A percentile compares a stretch with the other conserved stretches of the same genome.
Evolutionary conservation across 1,139 yeast genomes (phyloP).

Genomic region (Yamadazyma diospyri): DNA sequence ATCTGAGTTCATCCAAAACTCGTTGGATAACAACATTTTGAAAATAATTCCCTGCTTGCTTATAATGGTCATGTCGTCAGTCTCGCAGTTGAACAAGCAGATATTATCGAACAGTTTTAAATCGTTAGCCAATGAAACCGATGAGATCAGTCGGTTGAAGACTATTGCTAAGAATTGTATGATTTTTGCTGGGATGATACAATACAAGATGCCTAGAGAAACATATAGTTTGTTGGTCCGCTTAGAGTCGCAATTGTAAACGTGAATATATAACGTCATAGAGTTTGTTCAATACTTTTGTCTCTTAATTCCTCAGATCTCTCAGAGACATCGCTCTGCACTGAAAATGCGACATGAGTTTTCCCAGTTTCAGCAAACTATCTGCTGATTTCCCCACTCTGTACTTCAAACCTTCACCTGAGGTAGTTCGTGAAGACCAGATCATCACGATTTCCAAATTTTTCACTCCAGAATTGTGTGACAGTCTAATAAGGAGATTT

Average conservation of each 20-base stretch:
- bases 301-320: not conserved
- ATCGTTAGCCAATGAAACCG: constrained; percentile 50
- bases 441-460: constrained; percentile 47
- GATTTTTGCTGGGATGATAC: constrained; percentile 95
- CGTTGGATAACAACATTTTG: constrained; percentile 66
- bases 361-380: constrained; percentile 19
- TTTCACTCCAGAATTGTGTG: constrained; percentile 40
- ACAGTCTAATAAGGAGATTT: constrained; percentile 40
- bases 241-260: constrained; percentile 51
- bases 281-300: not conserved
- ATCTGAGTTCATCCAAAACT: constrained; percentile 41
- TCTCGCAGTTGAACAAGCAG: constrained; percentile 56
- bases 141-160: constrained; percentile 52
- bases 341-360: constrained; percentile 1
- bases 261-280: not conserved
- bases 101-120: constrained; percentile 47
- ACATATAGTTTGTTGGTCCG: constrained; percentile 72
- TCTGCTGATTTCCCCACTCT: constrained; percentile 18
- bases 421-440: constrained; percentile 33
- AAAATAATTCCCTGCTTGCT: constrained; percentile 79
- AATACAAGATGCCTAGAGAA: constrained; percentile 92
- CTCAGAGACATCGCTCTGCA: not conserved
- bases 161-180: constrained; percentile 80
- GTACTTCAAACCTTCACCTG: constrained; percentile 35
- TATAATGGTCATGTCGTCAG: constrained; percentile 77